Evolutionary conservation across 164 flowering plant genomes (phyloP), one percentile per base, ranked within the genome.

Genomic region (Dillenia turbinata): DNA sequence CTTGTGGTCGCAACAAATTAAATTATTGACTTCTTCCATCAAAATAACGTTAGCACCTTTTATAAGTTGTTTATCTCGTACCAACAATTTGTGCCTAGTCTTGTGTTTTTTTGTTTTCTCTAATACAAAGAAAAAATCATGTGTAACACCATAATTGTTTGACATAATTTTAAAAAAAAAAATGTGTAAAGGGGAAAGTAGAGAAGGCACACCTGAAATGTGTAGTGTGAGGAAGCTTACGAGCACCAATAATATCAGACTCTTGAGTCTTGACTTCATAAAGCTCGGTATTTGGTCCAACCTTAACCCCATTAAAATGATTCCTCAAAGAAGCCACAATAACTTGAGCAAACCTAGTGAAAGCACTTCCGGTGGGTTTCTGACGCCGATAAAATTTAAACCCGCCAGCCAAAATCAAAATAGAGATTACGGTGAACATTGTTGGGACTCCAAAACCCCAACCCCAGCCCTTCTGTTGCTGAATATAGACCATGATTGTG

Each of bases 331-430:
- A 61, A 24, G 79, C 84, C 33, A 81, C 84, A 17, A 61, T 9
- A 45, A 85, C 96, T 72, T 89, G 91, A 57, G 78, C 17, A 63
- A 89, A 85, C 66, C 93, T 80, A 0, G 92, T 85, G 55, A 87
- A 84, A 8, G 88, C 81, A 63, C 91, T 87, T 8, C 90, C 96
- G 67, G 59, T 79, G n/a, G 96, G 90, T 73, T 73, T 85, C 54
- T 87, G 81, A 61, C 68, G 79, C 40, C 92, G 74, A 61, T 87
- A 89, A 57, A 33, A 72, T 2, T 47, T 62, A 1, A 68, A 10
- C 0, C 96, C 92, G 0, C 61, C 61, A 0, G 58, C 76, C 16
- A 87, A 57, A 7, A 83, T 57, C 12, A 78, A 2, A 15, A 85
- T 54, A 3, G 92, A 85, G 40, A 48, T 13, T 5, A 79, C 8